Evolutionary conservation across 441 rosid genomes (phyloP).

Genomic region (Syzygium malaccense): DNA sequence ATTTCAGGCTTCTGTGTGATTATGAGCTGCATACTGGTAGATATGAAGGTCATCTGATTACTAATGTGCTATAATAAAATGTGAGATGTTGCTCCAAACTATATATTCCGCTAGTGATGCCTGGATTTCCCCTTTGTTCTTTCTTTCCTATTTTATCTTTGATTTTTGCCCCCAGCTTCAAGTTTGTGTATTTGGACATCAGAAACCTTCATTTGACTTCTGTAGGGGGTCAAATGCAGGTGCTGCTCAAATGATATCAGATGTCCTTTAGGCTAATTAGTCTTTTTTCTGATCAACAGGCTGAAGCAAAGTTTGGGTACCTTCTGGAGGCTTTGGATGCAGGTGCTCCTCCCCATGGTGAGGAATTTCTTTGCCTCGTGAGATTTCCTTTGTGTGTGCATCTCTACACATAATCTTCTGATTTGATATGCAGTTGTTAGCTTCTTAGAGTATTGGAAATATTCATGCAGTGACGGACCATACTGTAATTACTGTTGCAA

Average conservation of each 20-base stretch:
- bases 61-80: background rate
- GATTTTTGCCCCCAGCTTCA: background rate
- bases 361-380: background rate
- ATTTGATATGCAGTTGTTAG: background rate
- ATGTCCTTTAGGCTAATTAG: background rate
- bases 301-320: conserved; percentile 90
- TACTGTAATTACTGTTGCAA: background rate
- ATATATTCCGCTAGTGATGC: background rate
- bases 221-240: background rate
- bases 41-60: background rate
- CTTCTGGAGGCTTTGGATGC: conserved; percentile 92
- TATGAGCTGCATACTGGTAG: background rate
- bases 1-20: background rate
- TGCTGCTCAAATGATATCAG: background rate
- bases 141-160: background rate
- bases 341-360: conserved; percentile 99
- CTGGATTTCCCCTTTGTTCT: background rate
- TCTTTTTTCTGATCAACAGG: conserved; percentile 22
- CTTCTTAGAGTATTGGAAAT: background rate
- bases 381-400: background rate
- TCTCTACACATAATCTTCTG: background rate
- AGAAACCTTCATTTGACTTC: background rate
- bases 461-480: background rate
- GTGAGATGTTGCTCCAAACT: background rate
- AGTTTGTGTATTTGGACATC: background rate